Conservation (phyloP, 768 basidiomycete species). For the Tulasnella sp. region DNA sequence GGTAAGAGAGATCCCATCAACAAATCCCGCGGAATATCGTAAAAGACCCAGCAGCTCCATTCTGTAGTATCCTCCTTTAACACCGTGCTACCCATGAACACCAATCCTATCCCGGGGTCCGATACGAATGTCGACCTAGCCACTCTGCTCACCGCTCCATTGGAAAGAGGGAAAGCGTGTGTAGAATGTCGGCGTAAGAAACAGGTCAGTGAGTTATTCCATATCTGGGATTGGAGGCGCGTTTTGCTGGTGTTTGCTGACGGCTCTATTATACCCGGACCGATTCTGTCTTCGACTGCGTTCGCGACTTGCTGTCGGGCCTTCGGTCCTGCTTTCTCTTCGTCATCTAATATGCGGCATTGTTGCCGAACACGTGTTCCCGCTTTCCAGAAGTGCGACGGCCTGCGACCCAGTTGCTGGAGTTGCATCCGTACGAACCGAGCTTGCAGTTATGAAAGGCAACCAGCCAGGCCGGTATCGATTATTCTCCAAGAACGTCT, state of each 20-base stretch:
- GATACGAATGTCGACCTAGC: neutral
- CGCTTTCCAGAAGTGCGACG: constrained; percentile 20
- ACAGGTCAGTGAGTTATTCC: neutral
- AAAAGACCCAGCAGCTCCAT: neutral
- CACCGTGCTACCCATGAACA: neutral
- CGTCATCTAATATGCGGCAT: neutral
- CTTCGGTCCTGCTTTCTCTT: neutral
- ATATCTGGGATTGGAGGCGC: neutral
- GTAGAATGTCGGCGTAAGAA: constrained; percentile 19
- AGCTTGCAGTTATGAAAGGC: constrained; percentile 15
- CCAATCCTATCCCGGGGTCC: neutral
- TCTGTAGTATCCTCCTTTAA: neutral
- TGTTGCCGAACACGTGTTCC: neutral
- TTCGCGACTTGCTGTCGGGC: neutral
- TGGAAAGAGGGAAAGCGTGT: constrained; percentile 21
- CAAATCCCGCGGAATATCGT: neutral
- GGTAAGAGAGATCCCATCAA: neutral
- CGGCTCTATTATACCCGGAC: neutral
- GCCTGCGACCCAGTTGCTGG: constrained; percentile 13
- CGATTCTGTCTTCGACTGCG: neutral
- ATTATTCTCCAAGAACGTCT: constrained; percentile 10
- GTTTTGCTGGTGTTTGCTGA: neutral
- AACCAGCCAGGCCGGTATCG: neutral
- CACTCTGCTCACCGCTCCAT: constrained; percentile 1
- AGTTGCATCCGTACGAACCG: neutral